These are phyloP conservation scores for Metarhizium rileyi DNA, from an alignment of 2,329 filamentous ascomycete species.

Conservation along the genomic window DNA sequence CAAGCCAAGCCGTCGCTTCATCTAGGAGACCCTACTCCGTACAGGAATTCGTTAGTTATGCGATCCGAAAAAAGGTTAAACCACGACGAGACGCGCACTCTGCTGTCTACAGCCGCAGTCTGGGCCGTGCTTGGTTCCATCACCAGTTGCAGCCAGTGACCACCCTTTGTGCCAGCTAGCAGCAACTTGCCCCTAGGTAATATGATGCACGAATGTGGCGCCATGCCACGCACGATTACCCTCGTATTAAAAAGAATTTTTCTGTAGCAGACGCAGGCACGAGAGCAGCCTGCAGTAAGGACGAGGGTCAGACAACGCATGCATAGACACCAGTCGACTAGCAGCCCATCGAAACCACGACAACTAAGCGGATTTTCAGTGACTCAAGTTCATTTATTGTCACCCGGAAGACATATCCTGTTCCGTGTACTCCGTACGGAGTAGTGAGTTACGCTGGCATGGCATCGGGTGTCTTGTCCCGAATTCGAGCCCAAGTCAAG, in stretches of 20 bases:
- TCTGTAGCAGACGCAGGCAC: slow-evolving; percentile 1
- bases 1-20: not conserved
- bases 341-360: not conserved
- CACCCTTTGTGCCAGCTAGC: not conserved
- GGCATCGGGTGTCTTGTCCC: too few relatives aligned
- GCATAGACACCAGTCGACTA: not conserved
- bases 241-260: not conserved
- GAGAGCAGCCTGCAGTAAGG: not conserved
- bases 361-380: too few relatives aligned
- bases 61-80: not conserved
- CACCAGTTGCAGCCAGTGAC: too few relatives aligned
- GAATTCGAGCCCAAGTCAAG: too few relatives aligned
- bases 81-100: not conserved
- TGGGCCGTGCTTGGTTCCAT: not conserved
- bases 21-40: not conserved
- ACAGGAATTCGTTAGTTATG: too few relatives aligned
- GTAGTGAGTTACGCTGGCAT: too few relatives aligned
- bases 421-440: too few relatives aligned
- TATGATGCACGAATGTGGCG: not conserved
- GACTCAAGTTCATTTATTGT: too few relatives aligned
- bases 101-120: not conserved
- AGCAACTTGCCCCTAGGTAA: not conserved
- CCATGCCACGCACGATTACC: not conserved
- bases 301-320: not conserved
- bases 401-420: too few relatives aligned